phyloP scores from a whole-genome alignment of 495 filamentous ascomycete species.

The Podospora comata region DNA sequence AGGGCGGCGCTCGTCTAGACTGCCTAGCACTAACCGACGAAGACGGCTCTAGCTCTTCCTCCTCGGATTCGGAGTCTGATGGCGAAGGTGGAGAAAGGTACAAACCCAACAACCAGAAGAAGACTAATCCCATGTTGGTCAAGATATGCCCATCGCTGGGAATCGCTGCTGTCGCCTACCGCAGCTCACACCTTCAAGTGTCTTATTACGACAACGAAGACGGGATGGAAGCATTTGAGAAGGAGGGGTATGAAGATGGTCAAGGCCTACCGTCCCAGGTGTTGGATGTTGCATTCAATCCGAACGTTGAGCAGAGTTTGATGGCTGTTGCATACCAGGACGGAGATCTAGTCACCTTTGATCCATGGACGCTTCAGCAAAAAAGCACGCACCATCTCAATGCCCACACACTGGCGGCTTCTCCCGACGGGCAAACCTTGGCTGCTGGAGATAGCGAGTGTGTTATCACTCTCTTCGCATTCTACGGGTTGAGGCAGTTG shows the following conservation, averaged over 20 bases:
- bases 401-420: conserved; percentile 23
- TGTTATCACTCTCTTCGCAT: conserved; percentile 25
- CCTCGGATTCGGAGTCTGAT: conserved; percentile 23
- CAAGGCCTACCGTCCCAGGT: conserved; percentile 20
- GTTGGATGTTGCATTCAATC: conserved; percentile 25
- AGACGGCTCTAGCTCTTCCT: conserved; percentile 3
- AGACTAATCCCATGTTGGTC: conserved; percentile 16
- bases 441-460: conserved; percentile 26
- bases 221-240: conserved; percentile 20
- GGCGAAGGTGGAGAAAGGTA: not conserved
- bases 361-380: conserved; percentile 24
- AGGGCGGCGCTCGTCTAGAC: conserved; percentile 18
- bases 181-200: conserved; percentile 21
- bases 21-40: conserved; percentile 16
- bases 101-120: not conserved
- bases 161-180: conserved; percentile 21
- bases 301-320: conserved; percentile 22
- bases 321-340: conserved; percentile 28
- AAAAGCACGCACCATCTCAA: conserved; percentile 18
- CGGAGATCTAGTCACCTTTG: conserved; percentile 22
- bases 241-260: conserved; percentile 23
- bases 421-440: conserved; percentile 24
- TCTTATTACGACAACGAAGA: conserved; percentile 24
- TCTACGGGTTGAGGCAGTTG: conserved; percentile 23
- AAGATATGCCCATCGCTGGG: conserved; percentile 19